Conservation (phyloP, 495 filamentous ascomycete species). For the Penicillium taxi region DNA sequence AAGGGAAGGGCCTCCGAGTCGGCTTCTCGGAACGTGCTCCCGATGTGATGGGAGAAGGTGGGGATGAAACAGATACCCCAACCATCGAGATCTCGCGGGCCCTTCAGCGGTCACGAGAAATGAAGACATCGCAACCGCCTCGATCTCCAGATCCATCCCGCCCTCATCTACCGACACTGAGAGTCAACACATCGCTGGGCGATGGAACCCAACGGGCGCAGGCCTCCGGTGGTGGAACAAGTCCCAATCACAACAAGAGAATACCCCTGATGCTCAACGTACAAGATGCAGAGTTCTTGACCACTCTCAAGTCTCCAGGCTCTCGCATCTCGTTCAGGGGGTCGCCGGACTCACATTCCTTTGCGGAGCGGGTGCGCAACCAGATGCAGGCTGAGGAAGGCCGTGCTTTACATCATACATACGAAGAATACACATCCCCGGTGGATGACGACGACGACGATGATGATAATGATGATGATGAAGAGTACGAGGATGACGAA, state of each 20-base stretch:
- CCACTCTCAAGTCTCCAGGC: slow-evolving; percentile 26
- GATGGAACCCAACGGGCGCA: slow-evolving; percentile 14
- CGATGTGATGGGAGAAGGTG: slow-evolving; percentile 78
- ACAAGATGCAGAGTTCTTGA: slow-evolving; percentile 34
- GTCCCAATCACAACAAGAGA: slow-evolving; percentile 19
- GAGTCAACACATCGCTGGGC: slow-evolving; percentile 34
- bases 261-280: too few species aligned
- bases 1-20: slow-evolving; percentile 60
- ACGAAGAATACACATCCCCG: slow-evolving; percentile 23
- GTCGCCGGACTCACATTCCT: slow-evolving; percentile 38
- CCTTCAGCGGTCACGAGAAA: slow-evolving; percentile 38
- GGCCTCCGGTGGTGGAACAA: slow-evolving; percentile 9
- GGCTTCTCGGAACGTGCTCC: slow-evolving; percentile 59
- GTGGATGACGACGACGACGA: slow-evolving; percentile 17
- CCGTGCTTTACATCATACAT: slow-evolving; percentile 50
- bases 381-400: slow-evolving; percentile 69
- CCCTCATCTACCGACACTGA: slow-evolving; percentile 20
- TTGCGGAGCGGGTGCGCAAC: slow-evolving; percentile 51
- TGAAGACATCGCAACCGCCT: slow-evolving; percentile 3
- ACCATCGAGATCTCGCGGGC: slow-evolving; percentile 56
- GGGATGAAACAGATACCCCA: slow-evolving; percentile 68
- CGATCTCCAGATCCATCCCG: slow-evolving; percentile 13
- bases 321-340: slow-evolving; percentile 38
- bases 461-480: neutral
- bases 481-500: slow-evolving; percentile 6